Base-by-base conservation (phyloP, 352 stramenopile species). In the Pythium aquatile region DNA sequence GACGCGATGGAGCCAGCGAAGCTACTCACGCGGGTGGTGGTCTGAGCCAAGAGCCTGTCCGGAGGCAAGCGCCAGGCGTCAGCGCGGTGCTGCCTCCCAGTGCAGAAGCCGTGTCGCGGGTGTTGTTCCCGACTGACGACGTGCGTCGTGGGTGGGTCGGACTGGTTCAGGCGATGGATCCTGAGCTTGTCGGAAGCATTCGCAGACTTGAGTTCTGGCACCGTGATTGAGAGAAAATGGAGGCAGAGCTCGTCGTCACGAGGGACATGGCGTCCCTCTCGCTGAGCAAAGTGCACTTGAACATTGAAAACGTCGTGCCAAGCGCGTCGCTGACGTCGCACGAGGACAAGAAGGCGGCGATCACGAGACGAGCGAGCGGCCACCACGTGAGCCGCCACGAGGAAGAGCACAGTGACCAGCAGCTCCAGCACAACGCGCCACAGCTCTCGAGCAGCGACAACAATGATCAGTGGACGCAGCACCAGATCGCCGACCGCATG, bases 401-500 rank as follows among this genome's bases (percentile, higher is more conserved):
- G 2, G 47, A 55, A 17, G 20, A 68, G 26, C 33, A 69, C 32
- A 11, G 49, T 9, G 16, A 39, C 30, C 33, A 68, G n/a, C 24
- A 53, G 37, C 58, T 58, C 20, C 3, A 62, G 24, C 14, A 35
- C 55, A 33, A 8, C 6, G n/a, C 61, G 33, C 29, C 51, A 13
- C 37, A 72, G 54, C 58, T 58, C 57, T 40, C 35, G 35, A 40
- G 35, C 35, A 40, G 35, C 35, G 35, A 58, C 30, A 29, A 65
- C 44, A 61, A 56, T 47, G 66, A 74, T 11, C n/a, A 54, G 54
- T 90, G 81, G 81, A 77, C 72, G 1, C 58, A 82, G 7, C 32
- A 81, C 28, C 81, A 91, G 55, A 44, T 76, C 20, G 56, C 76
- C 17, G 81, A 93, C 58, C 76, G 80, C 14, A 80, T 88, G 77